phyloP scores from a whole-genome alignment of 1,139 yeast genomes.

The Protomyces pachydermus region DNA sequence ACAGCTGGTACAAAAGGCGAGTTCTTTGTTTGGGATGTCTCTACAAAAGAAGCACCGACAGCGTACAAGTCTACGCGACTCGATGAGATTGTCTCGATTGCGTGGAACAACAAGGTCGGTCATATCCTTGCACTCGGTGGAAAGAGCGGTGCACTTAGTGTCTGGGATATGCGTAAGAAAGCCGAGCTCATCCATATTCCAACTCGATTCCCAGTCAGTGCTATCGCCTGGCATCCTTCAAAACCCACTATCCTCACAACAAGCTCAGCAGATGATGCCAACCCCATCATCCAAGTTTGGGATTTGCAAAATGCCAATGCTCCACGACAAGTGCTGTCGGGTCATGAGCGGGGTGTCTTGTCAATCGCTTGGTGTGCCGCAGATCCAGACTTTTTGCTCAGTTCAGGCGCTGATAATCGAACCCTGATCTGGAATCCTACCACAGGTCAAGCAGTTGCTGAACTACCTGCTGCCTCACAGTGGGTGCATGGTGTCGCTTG shows the following conservation, averaged over 20 bases:
- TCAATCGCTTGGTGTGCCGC: conserved; percentile 90
- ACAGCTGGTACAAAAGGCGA: conserved; percentile 87
- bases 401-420: conserved; percentile 88
- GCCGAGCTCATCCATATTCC: conserved; percentile 83
- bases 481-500: conserved; percentile 89
- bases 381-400: conserved; percentile 70
- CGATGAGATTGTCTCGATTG: conserved; percentile 73
- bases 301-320: conserved; percentile 88
- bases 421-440: conserved; percentile 88
- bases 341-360: conserved; percentile 83
- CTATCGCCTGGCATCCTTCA: conserved; percentile 75
- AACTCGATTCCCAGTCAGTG: conserved; percentile 39
- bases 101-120: conserved; percentile 83
- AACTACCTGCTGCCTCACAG: conserved; percentile 85
- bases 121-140: conserved; percentile 92
- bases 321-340: conserved; percentile 69
- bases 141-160: conserved; percentile 73
- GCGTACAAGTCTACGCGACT: conserved; percentile 61
- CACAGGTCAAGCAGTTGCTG: conserved; percentile 58
- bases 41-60: conserved; percentile 56
- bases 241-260: conserved; percentile 72
- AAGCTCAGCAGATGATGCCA: conserved; percentile 74
- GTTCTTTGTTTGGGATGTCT: conserved; percentile 71
- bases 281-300: conserved; percentile 84
- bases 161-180: conserved; percentile 88